phyloP scores from a whole-genome alignment of 345 rosid species.

The Boechera retrofracta region DNA sequence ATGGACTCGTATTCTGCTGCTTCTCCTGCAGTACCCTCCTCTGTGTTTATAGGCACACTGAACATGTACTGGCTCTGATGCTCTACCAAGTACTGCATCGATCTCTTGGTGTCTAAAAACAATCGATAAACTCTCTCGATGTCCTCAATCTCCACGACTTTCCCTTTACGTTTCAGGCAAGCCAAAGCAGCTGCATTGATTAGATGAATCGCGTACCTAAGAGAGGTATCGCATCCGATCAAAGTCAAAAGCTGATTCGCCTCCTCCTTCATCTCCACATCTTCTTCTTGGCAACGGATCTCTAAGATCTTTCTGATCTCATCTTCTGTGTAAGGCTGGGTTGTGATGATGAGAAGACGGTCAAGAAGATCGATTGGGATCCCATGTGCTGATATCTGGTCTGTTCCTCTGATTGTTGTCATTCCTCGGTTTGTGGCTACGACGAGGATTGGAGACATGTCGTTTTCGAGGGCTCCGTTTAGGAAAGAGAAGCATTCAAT shows the following conservation, averaged over 20 bases:
- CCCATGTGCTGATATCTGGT: slow-evolving; percentile 82
- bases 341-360: slow-evolving; percentile 77
- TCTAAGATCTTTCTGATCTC: slow-evolving; percentile 73
- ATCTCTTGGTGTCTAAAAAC: neutral
- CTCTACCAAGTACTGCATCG: neutral
- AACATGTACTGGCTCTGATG: neutral
- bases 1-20: neutral
- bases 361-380: slow-evolving; percentile 88
- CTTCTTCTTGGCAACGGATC: slow-evolving; percentile 87
- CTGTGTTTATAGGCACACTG: neutral
- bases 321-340: slow-evolving; percentile 72
- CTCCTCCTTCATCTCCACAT: slow-evolving; percentile 74
- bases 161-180: slow-evolving; percentile 59
- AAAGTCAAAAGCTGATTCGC: slow-evolving; percentile 68
- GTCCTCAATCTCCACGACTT: slow-evolving; percentile 1
- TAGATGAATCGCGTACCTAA: slow-evolving; percentile 82
- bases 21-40: neutral
- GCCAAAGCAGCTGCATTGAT: slow-evolving; percentile 73
- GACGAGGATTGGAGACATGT: slow-evolving; percentile 85
- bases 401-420: slow-evolving; percentile 78
- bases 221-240: slow-evolving; percentile 80
- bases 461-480: slow-evolving; percentile 86
- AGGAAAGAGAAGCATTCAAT: slow-evolving; percentile 98
- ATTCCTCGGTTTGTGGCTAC: slow-evolving; percentile 87
- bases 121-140: slow-evolving; percentile 5